Conservation (phyloP, 129 eudicot species). For the Lactuca sativa region DNA sequence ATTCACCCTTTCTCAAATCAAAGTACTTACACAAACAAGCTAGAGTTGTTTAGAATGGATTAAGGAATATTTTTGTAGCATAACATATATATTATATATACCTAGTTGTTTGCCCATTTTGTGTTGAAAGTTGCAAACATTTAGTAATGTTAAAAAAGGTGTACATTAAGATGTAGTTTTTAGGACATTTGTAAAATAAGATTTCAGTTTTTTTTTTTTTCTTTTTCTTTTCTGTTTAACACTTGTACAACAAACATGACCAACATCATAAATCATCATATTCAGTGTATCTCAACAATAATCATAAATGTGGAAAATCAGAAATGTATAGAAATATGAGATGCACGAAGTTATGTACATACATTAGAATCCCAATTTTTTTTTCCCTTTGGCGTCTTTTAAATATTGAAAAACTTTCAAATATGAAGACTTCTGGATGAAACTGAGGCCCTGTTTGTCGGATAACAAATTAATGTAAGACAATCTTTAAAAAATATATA, state of each 20-base stretch:
- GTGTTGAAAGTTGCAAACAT: not conserved
- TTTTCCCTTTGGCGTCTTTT: not conserved
- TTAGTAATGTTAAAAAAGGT: not conserved
- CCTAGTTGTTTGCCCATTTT: not conserved
- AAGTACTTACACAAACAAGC: not conserved
- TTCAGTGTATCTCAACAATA: too few relatives aligned
- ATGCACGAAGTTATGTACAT: not conserved
- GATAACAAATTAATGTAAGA: not conserved
- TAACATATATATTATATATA: too few relatives aligned
- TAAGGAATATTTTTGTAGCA: not conserved
- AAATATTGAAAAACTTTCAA: constrained; percentile 1
- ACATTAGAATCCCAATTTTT: not conserved
- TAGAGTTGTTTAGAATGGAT: constrained; percentile 11
- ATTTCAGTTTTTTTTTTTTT: too few relatives aligned
- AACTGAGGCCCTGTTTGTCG: constrained; percentile 58
- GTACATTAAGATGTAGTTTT: constrained; percentile 6
- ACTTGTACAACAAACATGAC: too few relatives aligned
- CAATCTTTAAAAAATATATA: not conserved
- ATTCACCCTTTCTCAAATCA: not conserved
- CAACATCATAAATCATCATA: too few relatives aligned
- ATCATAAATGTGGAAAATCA: too few relatives aligned
- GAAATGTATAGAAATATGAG: too few relatives aligned
- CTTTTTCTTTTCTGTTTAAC: too few relatives aligned
- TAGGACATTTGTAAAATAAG: not conserved
- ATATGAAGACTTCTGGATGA: constrained; percentile 54